These are phyloP conservation scores for Xylaria bambusicola DNA, from an alignment of 495 filamentous ascomycete genomes.

Conservation along the genomic window DNA sequence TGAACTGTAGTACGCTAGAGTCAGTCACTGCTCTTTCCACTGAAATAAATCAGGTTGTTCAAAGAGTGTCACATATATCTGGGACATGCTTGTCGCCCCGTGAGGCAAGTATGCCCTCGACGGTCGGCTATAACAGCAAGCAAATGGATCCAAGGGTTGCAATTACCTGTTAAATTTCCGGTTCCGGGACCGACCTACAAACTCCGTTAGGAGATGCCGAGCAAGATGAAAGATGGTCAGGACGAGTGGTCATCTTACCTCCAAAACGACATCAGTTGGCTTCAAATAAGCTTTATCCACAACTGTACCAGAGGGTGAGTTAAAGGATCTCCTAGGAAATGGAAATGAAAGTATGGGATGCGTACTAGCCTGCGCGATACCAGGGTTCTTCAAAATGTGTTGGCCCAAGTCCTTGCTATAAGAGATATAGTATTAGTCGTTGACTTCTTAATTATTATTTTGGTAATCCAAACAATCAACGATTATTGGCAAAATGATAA, in stretches of 20 bases:
- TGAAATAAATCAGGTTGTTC: no score
- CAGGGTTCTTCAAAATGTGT: conserved; percentile 95
- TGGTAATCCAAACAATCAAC: neutral
- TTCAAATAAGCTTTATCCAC: conserved; percentile 78
- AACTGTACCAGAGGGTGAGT: neutral
- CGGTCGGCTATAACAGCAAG: no score
- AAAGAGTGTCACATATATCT: no score
- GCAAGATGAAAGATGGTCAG: neutral
- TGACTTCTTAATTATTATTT: no score
- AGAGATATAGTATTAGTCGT: neutral
- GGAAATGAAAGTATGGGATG: neutral
- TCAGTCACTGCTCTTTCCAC: no score
- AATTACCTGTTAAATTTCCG: conserved; percentile 89
- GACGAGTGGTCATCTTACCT: conserved; percentile 25
- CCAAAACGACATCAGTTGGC: conserved; percentile 72
- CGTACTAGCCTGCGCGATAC: conserved; percentile 76
- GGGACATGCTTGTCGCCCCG: no score
- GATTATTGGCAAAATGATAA: no score
- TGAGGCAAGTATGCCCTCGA: no score
- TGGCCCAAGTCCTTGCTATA: conserved; percentile 84
- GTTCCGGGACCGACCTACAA: conserved; percentile 58
- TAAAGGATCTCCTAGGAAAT: neutral
- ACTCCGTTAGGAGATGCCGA: neutral
- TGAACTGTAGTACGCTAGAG: no score
- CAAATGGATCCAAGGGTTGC: no score